Conservation (phyloP, 2,329 filamentous ascomycete genomes). For the Clarireedia homoeocarpa region DNA sequence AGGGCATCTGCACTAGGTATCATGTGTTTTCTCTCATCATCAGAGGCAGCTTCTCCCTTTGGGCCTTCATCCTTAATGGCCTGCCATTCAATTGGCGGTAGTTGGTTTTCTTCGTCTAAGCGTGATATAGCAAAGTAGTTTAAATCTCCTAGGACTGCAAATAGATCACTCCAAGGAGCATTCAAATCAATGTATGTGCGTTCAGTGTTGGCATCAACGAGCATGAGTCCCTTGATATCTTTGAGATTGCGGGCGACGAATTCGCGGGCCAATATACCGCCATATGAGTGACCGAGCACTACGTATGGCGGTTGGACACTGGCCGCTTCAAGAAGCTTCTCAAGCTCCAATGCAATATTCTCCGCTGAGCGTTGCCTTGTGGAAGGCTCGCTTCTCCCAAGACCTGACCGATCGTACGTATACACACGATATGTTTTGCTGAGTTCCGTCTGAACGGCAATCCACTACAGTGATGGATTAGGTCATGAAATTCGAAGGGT, state of each 20-base stretch:
- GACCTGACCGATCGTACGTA: constrained; percentile 17
- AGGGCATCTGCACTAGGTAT: neutral
- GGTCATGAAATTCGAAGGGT: neutral
- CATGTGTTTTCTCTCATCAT: neutral
- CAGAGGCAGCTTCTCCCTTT: neutral
- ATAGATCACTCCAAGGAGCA: neutral
- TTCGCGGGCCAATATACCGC: constrained; percentile 12
- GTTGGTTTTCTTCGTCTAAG: constrained; percentile 8
- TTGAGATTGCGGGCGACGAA: constrained; percentile 8
- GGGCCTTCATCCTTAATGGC: neutral
- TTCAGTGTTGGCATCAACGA: constrained; percentile 18
- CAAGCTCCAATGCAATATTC: constrained; percentile 15
- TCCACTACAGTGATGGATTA: constrained; percentile 7
- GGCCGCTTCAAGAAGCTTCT: constrained; percentile 8
- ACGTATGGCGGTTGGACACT: constrained; percentile 13
- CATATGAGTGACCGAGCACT: constrained; percentile 16
- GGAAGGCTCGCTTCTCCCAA: constrained; percentile 9
- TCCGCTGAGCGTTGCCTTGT: constrained; percentile 5
- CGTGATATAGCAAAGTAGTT: neutral
- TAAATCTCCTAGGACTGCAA: neutral
- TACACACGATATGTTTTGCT: constrained; percentile 3
- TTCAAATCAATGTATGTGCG: neutral
- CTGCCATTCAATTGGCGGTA: constrained; percentile 12
- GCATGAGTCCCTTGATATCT: constrained; percentile 16
- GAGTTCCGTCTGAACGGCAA: constrained; percentile 10